Evolutionary conservation across 441 rosid species (phyloP).

Genomic region (Euphorbia celastroides): DNA sequence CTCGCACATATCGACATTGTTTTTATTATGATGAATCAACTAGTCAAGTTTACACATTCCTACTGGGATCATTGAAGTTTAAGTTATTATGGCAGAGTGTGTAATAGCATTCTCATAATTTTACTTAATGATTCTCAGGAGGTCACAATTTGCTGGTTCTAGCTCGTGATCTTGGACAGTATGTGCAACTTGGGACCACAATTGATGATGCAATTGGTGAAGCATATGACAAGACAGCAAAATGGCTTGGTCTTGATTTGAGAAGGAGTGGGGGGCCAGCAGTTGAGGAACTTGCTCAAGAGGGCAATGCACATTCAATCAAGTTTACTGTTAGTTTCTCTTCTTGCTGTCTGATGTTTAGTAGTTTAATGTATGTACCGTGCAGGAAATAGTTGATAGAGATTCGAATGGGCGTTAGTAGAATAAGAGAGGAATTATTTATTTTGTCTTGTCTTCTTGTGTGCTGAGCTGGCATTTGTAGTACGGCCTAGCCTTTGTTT

Average conservation of each 20-base stretch:
- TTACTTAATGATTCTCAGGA: slow-evolving; percentile 35
- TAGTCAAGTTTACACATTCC: background rate
- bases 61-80: background rate
- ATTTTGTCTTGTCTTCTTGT: no score
- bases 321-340: slow-evolving; percentile 56
- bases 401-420: no score
- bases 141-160: slow-evolving; percentile 87
- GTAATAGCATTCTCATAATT: background rate
- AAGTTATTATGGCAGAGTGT: background rate
- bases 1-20: background rate
- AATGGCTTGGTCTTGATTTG: slow-evolving; percentile 96
- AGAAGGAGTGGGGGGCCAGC: slow-evolving; percentile 97
- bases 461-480: no score
- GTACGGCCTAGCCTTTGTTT: no score
- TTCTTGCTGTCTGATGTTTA: background rate
- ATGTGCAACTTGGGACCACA: slow-evolving; percentile 89
- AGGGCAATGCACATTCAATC: slow-evolving; percentile 74
- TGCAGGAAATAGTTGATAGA: background rate
- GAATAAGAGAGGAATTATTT: no score
- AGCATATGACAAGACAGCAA: slow-evolving; percentile 88
- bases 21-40: background rate
- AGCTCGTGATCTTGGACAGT: slow-evolving; percentile 83
- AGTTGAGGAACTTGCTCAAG: slow-evolving; percentile 81
- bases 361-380: slow-evolving; percentile 6
- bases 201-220: slow-evolving; percentile 95